These are phyloP conservation scores for Litsea cubeba DNA, from an alignment of 164 flowering plant genomes.

Conservation along the genomic window DNA sequence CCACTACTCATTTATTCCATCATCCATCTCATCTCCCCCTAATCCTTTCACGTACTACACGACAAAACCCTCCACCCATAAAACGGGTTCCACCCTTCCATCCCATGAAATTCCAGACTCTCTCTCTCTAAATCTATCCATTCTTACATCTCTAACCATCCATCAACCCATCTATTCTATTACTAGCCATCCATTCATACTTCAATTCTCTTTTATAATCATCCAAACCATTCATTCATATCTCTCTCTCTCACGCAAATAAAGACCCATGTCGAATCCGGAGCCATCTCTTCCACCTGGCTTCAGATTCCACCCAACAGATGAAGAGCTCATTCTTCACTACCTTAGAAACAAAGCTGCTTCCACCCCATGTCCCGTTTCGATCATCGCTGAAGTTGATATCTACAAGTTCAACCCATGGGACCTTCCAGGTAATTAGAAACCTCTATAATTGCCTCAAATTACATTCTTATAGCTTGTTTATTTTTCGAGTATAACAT, in stretches of 20 bases:
- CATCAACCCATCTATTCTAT: not conserved
- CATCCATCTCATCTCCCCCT: not conserved
- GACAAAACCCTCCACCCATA: slow-evolving; percentile 16
- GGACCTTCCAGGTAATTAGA: slow-evolving; percentile 40
- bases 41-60: not conserved
- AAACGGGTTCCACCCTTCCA: slow-evolving; percentile 7
- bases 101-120: slow-evolving; percentile 7
- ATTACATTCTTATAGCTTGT: no score
- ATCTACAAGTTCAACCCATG: slow-evolving; percentile 52
- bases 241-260: not conserved
- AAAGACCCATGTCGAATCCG: slow-evolving; percentile 4
- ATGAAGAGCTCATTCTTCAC: slow-evolving; percentile 55
- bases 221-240: not conserved
- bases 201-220: not conserved
- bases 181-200: not conserved
- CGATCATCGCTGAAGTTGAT: slow-evolving; percentile 44
- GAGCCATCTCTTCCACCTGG: slow-evolving; percentile 35
- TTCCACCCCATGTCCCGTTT: slow-evolving; percentile 30
- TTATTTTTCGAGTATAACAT: no score
- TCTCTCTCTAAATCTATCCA: not conserved
- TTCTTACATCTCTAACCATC: no score
- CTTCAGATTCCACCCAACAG: slow-evolving; percentile 59
- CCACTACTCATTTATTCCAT: not conserved
- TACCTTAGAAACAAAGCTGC: slow-evolving; percentile 34
- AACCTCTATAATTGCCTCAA: not conserved